These are phyloP conservation scores for Phoma sp. DNA, from an alignment of 2,329 filamentous ascomycete species.

Conservation along the genomic window DNA sequence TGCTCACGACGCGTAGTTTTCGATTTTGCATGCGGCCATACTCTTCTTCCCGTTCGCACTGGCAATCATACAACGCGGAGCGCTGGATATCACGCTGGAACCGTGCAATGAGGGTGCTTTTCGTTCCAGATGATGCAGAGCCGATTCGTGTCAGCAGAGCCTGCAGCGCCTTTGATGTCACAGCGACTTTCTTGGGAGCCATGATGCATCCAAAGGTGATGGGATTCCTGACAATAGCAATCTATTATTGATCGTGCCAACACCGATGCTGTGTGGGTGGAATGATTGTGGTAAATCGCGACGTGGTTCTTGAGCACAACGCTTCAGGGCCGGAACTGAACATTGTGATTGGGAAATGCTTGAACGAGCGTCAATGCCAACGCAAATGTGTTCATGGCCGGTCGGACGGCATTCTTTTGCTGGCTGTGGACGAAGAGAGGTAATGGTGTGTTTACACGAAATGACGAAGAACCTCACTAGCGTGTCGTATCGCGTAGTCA, in stretches of 20 bases:
- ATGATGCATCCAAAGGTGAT: conserved; percentile 4
- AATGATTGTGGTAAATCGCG: too few relatives aligned
- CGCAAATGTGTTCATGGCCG: too few relatives aligned
- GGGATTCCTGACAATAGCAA: too few relatives aligned
- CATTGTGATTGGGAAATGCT: too few relatives aligned
- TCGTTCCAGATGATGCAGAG: conserved; percentile 64
- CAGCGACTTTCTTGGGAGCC: conserved; percentile 20
- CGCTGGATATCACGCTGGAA: conserved; percentile 51
- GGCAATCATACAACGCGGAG: conserved; percentile 3
- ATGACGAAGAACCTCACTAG: not conserved
- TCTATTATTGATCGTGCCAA: too few relatives aligned
- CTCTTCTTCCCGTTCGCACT: conserved; percentile 29
- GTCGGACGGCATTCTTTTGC: too few relatives aligned
- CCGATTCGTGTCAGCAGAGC: conserved; percentile 67
- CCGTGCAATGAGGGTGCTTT: conserved; percentile 59
- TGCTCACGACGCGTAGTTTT: conserved; percentile 66
- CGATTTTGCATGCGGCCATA: not conserved
- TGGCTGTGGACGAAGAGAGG: too few relatives aligned
- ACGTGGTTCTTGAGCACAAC: too few relatives aligned
- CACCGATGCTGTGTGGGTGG: too few relatives aligned
- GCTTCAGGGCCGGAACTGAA: too few relatives aligned
- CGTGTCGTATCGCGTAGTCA: not conserved
- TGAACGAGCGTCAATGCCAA: too few relatives aligned
- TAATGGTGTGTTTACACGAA: too few relatives aligned
- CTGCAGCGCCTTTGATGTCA: conserved; percentile 61